Evolutionary conservation across 2,329 filamentous ascomycete genomes (phyloP).

Genomic region (Aureobasidium sp.): DNA sequence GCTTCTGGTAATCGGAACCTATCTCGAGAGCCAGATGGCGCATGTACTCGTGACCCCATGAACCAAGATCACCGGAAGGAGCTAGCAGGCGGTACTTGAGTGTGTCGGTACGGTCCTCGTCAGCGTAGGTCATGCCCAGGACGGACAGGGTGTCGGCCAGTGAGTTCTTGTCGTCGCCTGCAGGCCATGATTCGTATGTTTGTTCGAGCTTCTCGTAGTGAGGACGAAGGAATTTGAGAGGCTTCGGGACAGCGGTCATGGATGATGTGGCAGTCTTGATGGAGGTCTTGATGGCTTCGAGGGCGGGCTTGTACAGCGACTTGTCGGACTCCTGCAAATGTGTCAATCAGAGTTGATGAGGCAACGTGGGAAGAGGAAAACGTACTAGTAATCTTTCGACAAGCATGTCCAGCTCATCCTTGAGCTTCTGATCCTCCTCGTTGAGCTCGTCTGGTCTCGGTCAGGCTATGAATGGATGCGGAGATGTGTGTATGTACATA

Average conservation of each 20-base stretch:
- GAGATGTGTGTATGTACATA: not conserved
- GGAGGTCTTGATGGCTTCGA: constrained; percentile 94
- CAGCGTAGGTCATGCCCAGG: constrained; percentile 88
- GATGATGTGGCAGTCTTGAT: constrained; percentile 99
- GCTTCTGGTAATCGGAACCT: constrained; percentile 84
- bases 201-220: constrained; percentile 87
- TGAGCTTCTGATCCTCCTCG: constrained; percentile 97
- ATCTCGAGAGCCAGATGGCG: constrained; percentile 93
- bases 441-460: constrained; percentile 71
- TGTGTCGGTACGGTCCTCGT: constrained; percentile 91
- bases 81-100: constrained; percentile 90
- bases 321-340: constrained; percentile 65
- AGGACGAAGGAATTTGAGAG: constrained; percentile 92
- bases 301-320: constrained; percentile 79
- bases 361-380: not conserved
- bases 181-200: constrained; percentile 82
- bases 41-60: constrained; percentile 98
- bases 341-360: not conserved
- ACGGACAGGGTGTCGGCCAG: constrained; percentile 94
- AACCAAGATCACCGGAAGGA: constrained; percentile 83
- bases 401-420: constrained; percentile 95
- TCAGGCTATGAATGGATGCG: not conserved
- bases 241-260: constrained; percentile 98
- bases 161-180: constrained; percentile 68
- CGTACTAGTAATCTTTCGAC: constrained; percentile 84